Conservation (phyloP, 371 early-diverging fungal species). For the Caulochytrium protostelioides region DNA sequence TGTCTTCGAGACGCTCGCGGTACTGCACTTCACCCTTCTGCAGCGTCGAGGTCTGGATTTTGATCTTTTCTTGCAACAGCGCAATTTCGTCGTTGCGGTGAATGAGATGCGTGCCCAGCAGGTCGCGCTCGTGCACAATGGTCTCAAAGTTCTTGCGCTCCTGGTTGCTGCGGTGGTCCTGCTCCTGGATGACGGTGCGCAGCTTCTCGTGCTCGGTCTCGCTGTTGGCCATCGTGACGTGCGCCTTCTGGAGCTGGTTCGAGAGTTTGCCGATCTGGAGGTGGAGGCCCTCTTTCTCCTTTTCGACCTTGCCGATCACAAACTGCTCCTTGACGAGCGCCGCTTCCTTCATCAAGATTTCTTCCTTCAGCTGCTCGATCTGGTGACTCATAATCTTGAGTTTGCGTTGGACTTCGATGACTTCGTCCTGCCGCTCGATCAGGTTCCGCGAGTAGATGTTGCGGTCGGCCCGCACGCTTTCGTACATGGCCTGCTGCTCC, state of each 20-base stretch:
- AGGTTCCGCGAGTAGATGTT: constrained; percentile 18
- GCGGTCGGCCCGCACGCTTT: constrained; percentile 16
- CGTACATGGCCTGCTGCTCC: constrained; percentile 18
- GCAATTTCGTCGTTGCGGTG: constrained; percentile 15
- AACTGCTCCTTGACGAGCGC: constrained; percentile 22
- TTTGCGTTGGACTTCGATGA: constrained; percentile 13
- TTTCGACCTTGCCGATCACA: constrained; percentile 25
- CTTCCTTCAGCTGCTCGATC: constrained; percentile 19
- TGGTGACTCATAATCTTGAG: constrained; percentile 19
- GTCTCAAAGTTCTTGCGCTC: constrained; percentile 26
- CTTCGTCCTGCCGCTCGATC: constrained; percentile 15
- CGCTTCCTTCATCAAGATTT: constrained; percentile 12
- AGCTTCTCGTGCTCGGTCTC: neutral
- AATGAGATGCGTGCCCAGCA: constrained; percentile 13
- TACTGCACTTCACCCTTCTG: constrained; percentile 21
- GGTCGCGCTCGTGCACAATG: constrained; percentile 23
- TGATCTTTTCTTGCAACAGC: constrained; percentile 17
- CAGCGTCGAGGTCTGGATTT: constrained; percentile 15
- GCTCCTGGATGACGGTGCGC: neutral
- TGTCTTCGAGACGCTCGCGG: constrained; percentile 17
- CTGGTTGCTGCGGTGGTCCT: constrained; percentile 8
- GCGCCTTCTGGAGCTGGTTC: constrained; percentile 18
- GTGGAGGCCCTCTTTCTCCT: constrained; percentile 24
- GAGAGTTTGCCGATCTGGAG: constrained; percentile 19
- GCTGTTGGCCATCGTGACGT: constrained; percentile 20